Evolutionary conservation across 164 flowering plant species (phyloP), one percentile per base, ranked within the genome.

Genomic region (Platanus orientalis): DNA sequence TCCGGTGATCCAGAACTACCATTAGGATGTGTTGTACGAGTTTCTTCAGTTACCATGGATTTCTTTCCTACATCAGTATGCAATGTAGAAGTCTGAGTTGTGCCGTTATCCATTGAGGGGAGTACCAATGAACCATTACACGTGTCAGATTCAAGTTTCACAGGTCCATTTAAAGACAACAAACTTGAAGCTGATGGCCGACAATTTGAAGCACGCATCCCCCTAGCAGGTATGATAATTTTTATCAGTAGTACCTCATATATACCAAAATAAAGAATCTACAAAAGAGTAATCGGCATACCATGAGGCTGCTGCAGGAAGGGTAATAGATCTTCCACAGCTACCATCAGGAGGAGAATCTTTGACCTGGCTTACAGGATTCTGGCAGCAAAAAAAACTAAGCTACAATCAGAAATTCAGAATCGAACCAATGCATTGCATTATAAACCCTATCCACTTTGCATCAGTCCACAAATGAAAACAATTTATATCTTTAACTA

Each of bases 231-330:
- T 5, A 58, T 60, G 44, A 26, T 52, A 16, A 26, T 9, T 16
- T 13, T 58, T 52, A 57, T 26, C 20, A 60, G 49, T 26, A 44
- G 55, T 2, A 21, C 34, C 16, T 47, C 28, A 53, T 6, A 45
- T 20, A 16, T 7, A 51, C 13, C 27, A 65, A 47, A 57, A 17
- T 19, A 62, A 53, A 17, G 52, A 67, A 16, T 49, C 12, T 30
- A 53, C 1, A 57, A 0, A 52, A 24, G 10, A 49, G 50, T 2
- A 21, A 49, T 52, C 28, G 32, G 10, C 66, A 59, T 82, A 95
- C 99, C 97, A 95, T 51, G 91, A 78, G 16, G 98, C 90, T 56
- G 88, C 92, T 44, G 94, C 82, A 42, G 99, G 99, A 64, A 92
- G 92, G 59, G 75, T 83, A 52, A 76, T 63, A 66, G 97, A 83